Conservation (phyloP, 2,329 filamentous ascomycete genomes). For the Coniochaeta sp. region DNA sequence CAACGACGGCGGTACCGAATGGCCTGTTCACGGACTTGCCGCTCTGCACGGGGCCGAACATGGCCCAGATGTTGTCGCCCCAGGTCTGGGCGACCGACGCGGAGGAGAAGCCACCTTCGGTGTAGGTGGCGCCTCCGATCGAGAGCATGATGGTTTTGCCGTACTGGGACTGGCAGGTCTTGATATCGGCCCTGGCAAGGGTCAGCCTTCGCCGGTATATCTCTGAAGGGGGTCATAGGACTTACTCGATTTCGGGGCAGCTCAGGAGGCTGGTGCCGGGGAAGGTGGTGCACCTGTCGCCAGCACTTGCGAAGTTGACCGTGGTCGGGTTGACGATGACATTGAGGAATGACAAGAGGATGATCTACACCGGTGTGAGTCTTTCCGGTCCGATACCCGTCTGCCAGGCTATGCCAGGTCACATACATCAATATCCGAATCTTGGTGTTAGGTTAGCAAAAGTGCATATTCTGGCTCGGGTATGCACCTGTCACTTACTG, state of each 20-base stretch:
- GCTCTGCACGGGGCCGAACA: slow-evolving; percentile 53
- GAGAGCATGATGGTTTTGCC: slow-evolving; percentile 68
- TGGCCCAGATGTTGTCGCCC: slow-evolving; percentile 61
- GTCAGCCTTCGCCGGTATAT: slow-evolving; percentile 15
- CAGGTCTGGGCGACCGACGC: slow-evolving; percentile 41
- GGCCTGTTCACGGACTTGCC: slow-evolving; percentile 48
- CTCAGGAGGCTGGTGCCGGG: slow-evolving; percentile 48
- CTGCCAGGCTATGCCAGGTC: background rate
- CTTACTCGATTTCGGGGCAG: slow-evolving; percentile 60
- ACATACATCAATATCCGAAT: slow-evolving; percentile 7
- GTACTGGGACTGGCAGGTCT: slow-evolving; percentile 51
- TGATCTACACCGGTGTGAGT: slow-evolving; percentile 36
- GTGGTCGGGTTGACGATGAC: slow-evolving; percentile 45
- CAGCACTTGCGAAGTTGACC: slow-evolving; percentile 59
- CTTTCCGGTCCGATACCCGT: background rate
- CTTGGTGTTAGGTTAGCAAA: background rate
- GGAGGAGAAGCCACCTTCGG: slow-evolving; percentile 58
- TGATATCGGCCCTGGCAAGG: slow-evolving; percentile 33
- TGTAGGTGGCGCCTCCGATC: slow-evolving; percentile 64
- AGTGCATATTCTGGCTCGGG: background rate
- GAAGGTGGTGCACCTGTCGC: slow-evolving; percentile 54
- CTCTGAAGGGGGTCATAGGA: slow-evolving; percentile 1
- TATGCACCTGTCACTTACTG: slow-evolving; percentile 31
- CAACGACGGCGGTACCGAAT: slow-evolving; percentile 58
- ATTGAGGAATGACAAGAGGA: slow-evolving; percentile 58